Percentiles rank a stretch among this genome's conserved stretches.
phyloP scores from a whole-genome alignment of 2,329 filamentous ascomycete genomes.

The Colletotrichum gigasporum region DNA sequence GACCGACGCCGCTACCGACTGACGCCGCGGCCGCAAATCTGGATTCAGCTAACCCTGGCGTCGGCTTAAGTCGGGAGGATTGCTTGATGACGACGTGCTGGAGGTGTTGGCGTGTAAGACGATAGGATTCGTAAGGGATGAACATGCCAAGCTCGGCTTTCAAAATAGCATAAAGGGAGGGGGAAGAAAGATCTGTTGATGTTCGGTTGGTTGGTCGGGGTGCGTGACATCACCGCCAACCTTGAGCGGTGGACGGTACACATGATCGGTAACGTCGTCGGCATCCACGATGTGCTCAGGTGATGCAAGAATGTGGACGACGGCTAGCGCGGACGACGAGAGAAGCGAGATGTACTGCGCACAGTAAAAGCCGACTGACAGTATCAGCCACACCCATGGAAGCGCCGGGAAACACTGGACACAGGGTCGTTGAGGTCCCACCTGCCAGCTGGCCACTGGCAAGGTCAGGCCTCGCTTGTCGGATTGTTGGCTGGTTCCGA shows the following conservation, averaged over 20 bases:
- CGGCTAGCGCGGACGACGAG: conserved; percentile 9
- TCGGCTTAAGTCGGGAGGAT: neutral
- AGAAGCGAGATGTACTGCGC: neutral
- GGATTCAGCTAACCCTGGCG: neutral
- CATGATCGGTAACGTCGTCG: conserved; percentile 1
- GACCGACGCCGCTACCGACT: neutral
- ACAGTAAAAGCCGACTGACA: neutral
- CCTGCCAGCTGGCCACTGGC: conserved; percentile 11
- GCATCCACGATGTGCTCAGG: neutral
- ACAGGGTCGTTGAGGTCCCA: neutral
- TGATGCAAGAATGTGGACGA: neutral
- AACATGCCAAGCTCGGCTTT: neutral
- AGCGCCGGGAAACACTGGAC: conserved; percentile 2
- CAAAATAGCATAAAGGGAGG: neutral
- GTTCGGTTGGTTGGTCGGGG: neutral
- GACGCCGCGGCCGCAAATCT: neutral
- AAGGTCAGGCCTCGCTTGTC: conserved; percentile 1
- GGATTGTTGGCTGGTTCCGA: neutral
- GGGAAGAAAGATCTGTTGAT: neutral
- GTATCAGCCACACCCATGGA: conserved; percentile 5
- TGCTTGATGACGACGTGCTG: neutral
- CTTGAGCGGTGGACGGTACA: neutral
- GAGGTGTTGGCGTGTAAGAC: conserved; percentile 1
- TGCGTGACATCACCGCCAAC: conserved; percentile 15
- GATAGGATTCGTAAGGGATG: conserved; percentile 15